phyloP scores from a whole-genome alignment of 2,329 filamentous ascomycete species.

The Hymenoscyphus salicellus region DNA sequence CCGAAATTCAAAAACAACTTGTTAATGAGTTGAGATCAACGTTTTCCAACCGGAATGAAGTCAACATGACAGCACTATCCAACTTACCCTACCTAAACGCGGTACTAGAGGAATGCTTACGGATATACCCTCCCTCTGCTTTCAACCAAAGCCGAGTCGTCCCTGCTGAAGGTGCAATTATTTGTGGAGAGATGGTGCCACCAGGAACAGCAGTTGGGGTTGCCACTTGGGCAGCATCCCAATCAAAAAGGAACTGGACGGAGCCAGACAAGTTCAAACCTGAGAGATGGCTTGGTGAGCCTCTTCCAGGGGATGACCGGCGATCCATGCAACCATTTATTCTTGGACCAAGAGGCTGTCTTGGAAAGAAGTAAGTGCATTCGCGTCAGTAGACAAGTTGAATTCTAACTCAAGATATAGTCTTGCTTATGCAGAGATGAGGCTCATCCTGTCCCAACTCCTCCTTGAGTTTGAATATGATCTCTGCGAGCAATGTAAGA shows the following conservation, averaged over 20 bases:
- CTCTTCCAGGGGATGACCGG: not conserved
- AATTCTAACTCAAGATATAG: not conserved
- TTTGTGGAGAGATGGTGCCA: not conserved
- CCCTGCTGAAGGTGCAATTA: constrained; percentile 1
- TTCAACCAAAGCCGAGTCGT: not conserved
- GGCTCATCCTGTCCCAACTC: constrained; percentile 7
- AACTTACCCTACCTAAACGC: constrained; percentile 8
- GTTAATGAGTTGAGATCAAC: constrained; percentile 41
- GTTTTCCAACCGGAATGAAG: constrained; percentile 35
- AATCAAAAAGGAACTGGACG: constrained; percentile 7
- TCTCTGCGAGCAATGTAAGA: constrained; percentile 13
- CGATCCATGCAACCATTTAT: constrained; percentile 10
- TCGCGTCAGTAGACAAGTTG: not conserved
- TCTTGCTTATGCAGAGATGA: constrained; percentile 15
- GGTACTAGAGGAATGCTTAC: constrained; percentile 10
- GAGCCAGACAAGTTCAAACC: constrained; percentile 10
- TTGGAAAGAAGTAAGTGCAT: constrained; percentile 11
- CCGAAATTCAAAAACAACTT: constrained; percentile 31
- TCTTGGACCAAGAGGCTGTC: constrained; percentile 12
- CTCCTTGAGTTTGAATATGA: constrained; percentile 14
- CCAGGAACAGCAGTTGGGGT: constrained; percentile 19
- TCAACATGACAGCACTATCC: not conserved
- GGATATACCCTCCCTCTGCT: constrained; percentile 11
- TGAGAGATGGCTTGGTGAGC: constrained; percentile 12
- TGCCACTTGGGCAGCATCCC: not conserved